Evolutionary conservation across 2,329 filamentous ascomycete genomes (phyloP), one percentile per base, ranked within the genome.

Genomic region (Herpotrichia juniperi): DNA sequence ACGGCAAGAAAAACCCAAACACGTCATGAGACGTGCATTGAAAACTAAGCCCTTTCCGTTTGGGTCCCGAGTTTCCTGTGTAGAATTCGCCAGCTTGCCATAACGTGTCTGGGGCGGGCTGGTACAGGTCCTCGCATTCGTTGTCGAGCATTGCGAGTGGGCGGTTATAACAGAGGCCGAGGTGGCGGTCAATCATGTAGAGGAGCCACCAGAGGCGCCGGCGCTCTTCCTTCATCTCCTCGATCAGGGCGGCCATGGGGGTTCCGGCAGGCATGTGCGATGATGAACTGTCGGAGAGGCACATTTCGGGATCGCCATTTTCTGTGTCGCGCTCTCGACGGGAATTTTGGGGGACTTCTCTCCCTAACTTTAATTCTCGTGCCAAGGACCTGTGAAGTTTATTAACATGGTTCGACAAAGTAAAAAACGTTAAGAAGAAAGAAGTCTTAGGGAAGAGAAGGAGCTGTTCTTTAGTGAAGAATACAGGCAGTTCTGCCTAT

Each of bases 151-250:
- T 82, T 58, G 91, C 93, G 21, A 96, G 79, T 0, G 93, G 92
- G 24, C 91, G 84, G 69, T 96, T 96, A 73, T 96, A 96, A 78
- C 92, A 96, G 3, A 97, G 80, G 0, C 91, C 90, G 28, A 96
- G 77, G 75, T 96, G 93, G 35, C 93, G 86, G 73, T 96, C 93
- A 40, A 94, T 89, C 57, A 90, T 91, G 76, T 96, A 97, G 34
- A 94, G 81, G 8, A 96, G 81, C 93, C 93, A 97, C 93, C 93
- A 97, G 56, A 94, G 88, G 39, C 93, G 85, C 42, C 93, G 85
- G 46, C 93, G 82, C 69, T 97, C 93, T 73, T 97, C 93, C 48
- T 90, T 86, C 72, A 76, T 74, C 56, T 82, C 81, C 50, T 74
- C 74, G 9, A 71, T 57, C 5, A 75, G 54, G 4, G 70, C 69